A percentile compares a stretch with the other conserved stretches of the same genome.
These are phyloP conservation scores for Epithemia pelagica DNA, from an alignment of 108 stramenopile genomes.

Conservation along the genomic window DNA sequence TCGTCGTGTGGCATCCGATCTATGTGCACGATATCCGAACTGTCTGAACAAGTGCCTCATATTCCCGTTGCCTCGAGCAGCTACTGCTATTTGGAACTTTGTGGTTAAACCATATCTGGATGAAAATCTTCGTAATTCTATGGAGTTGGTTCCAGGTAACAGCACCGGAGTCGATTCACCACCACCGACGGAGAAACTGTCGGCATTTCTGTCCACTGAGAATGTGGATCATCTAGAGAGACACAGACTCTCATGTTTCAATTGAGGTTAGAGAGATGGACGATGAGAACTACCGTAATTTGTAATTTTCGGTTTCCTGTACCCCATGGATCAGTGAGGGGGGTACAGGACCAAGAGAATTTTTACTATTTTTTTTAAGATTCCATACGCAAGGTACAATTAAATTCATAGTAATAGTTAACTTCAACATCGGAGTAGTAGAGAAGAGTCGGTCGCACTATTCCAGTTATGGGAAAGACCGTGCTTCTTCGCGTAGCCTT, in stretches of 20 bases:
- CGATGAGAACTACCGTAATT: neutral
- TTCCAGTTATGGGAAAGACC: too few relatives aligned
- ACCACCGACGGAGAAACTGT: neutral
- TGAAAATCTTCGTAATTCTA: neutral
- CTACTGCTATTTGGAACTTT: neutral
- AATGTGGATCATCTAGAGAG: neutral
- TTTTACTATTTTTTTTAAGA: too few relatives aligned
- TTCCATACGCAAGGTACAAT: too few relatives aligned
- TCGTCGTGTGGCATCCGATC: conserved; percentile 27
- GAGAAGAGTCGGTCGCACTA: too few relatives aligned
- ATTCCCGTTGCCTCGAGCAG: conserved; percentile 49
- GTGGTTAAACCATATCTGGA: conserved; percentile 1
- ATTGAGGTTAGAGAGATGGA: neutral
- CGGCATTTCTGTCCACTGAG: neutral
- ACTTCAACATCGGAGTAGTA: too few relatives aligned
- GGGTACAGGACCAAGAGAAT: too few relatives aligned
- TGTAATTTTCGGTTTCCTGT: too few relatives aligned
- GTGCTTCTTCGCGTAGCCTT: too few relatives aligned
- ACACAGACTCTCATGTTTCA: neutral
- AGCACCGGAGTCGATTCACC: neutral
- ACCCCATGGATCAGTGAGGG: too few relatives aligned
- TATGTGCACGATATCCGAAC: conserved; percentile 52
- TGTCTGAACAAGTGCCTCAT: conserved; percentile 47
- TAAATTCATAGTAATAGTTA: too few relatives aligned
- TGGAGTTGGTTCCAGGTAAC: conserved; percentile 1